Evolutionary conservation across 1,139 yeast genomes (phyloP), one percentile per base, ranked within the genome.

Genomic region (Kodamaea plutei): DNA sequence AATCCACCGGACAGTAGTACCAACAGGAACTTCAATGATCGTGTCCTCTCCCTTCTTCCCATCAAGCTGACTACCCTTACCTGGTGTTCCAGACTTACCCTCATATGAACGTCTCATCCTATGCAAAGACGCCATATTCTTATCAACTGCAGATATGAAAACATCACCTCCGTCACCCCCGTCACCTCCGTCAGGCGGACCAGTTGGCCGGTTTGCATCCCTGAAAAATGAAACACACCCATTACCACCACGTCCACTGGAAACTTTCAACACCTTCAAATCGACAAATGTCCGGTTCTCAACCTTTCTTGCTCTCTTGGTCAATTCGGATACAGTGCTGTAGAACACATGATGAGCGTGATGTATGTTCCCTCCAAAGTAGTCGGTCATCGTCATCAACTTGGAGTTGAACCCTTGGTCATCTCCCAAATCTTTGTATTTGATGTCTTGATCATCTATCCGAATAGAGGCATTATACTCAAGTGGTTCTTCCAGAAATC

Each of bases 151-250:
- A 51, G 79, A 84, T 4, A 91, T 73, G 50, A 81, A 89, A 3
- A 91, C 73, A 33, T 83, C 72, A 2, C 98, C 98, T 8, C 98
- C 98, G 39, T 69, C 64, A 5, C 98, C 98, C 15, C 98, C 98
- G 56, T 91, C 97, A 10, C 98, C 98, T 15, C 98, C 98, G 55
- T 89, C 95, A 0, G 98, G 95, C 0, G 98, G 97, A 0, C 98
- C 98, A 12, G 72, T 69, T 0, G 95, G 71, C 25, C 85, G 63
- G 31, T 88, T 84, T 2, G 95, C 85, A 46, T 87, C 97, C 39
- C 95, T 64, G 41, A 82, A 73, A 54, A 91, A 91, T 1, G 96
- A 82, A 0, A 87, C 82, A 29, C 77, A 70, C 5, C 98, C 98
- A 51, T 80, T 71, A 1, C 98, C 98, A 17, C 98, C 98, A 29